Evolutionary conservation across 2,329 filamentous ascomycete species (phyloP), one percentile per base, ranked within the genome.

Genomic region (Colletotrichum euphorbiae): DNA sequence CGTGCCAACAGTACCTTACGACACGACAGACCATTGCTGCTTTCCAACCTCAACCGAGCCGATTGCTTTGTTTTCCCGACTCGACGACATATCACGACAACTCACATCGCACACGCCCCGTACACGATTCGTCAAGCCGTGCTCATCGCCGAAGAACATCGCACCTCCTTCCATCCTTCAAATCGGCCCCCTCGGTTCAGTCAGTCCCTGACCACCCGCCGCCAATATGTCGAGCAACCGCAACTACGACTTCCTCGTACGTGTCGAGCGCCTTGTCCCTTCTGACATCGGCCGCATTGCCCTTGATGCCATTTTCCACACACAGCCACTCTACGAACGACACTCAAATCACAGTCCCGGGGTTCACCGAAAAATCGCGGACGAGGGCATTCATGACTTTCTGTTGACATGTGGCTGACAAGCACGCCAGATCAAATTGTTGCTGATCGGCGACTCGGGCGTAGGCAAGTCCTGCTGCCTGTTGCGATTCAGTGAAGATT

Each of bases 241-340:
- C 82, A 99, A 99, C 86, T 99, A 99, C 84, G 96, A 99, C 82
- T 98, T 98, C 82, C 87, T 99, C 83, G 95, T 98, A 90, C 78
- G 90, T 82, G 70, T 55, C 51, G 70, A 71, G 69, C 67, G 72
- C 69, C 67, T 67, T 59, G 70, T 71, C 63, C 61, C 72, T 61
- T 69, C 57, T 59, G 69, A 71, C 61, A 45, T 64, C 70, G 68
- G 12, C 58, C 45, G 51, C 57, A 43, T 51, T 62, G 42, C 9
- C 13, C 57, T 62, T 17, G 45, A 51, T 33, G 31, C 38, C 38
- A 33, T 33, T 38, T 15, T 7, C n/a, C 45, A 21, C 21, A 57
- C 19, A 24, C 24, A 21, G 6, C 43, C 54, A 54, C 46, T 48
- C 45, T 45, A 33, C 40, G 60, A 55, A 12, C 31, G 24, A 13